phyloP scores from a whole-genome alignment of 208 protist species.

The Paratrypanosoma confusum region DNA sequence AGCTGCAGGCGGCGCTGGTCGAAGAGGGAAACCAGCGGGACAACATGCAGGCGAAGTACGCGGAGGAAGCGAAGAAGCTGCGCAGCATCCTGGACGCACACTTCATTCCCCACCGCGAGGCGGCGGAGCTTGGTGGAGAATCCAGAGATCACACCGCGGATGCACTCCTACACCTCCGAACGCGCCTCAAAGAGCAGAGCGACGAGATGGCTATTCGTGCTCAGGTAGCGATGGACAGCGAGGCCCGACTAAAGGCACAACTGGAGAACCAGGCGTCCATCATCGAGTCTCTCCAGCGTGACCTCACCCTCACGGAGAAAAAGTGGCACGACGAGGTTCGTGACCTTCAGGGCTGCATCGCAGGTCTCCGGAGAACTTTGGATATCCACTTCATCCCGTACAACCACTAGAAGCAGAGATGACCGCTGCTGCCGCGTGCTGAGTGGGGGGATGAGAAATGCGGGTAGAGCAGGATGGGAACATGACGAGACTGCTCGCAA shows the following conservation, averaged over 20 bases:
- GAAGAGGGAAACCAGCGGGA: constrained; percentile 19
- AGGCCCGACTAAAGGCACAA: constrained; percentile 53
- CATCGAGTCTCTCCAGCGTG: constrained; percentile 56
- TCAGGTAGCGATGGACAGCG: constrained; percentile 44
- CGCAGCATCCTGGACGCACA: constrained; percentile 55
- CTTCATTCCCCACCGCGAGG: constrained; percentile 65
- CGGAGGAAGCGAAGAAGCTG: constrained; percentile 52
- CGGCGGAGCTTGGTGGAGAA: constrained; percentile 20
- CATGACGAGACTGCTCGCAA: too few species aligned
- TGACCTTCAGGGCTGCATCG: constrained; percentile 35
- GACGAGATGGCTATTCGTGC: constrained; percentile 31
- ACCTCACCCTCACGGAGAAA: constrained; percentile 30
- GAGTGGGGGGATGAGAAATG: too few species aligned
- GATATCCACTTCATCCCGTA: constrained; percentile 61
- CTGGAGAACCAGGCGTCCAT: constrained; percentile 55
- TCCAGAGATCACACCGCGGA: constrained; percentile 11
- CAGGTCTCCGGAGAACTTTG: constrained; percentile 52
- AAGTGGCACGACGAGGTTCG: constrained; percentile 27
- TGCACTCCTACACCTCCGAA: constrained; percentile 24
- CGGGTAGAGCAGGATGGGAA: not conserved
- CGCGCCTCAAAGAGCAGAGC: constrained; percentile 28
- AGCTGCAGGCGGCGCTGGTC: constrained; percentile 18
- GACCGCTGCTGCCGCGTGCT: too few species aligned
- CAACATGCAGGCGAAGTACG: constrained; percentile 14
- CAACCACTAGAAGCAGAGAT: constrained; percentile 13